phyloP scores from a whole-genome alignment of 108 stramenopile species.

The Thalassiosira profunda region DNA sequence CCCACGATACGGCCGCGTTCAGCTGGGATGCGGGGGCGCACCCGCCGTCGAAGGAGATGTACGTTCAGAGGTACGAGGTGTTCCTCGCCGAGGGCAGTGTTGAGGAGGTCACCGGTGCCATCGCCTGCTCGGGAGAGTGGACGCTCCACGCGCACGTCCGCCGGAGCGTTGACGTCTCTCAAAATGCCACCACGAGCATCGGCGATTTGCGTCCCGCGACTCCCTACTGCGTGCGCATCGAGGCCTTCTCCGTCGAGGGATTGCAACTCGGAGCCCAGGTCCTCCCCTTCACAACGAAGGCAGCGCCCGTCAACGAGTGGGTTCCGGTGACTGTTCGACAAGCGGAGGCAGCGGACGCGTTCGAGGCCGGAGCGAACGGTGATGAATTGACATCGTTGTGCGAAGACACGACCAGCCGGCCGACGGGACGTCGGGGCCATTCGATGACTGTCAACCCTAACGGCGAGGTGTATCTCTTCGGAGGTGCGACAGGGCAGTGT shows the following conservation, averaged over 20 bases:
- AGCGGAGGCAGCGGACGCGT: neutral
- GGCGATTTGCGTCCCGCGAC: no score
- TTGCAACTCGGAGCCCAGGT: no score
- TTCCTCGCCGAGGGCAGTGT: no score
- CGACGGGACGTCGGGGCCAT: conserved; percentile 36
- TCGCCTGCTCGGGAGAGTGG: no score
- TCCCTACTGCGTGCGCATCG: no score
- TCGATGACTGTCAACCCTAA: conserved; percentile 25
- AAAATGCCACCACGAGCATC: no score
- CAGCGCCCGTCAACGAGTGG: conserved; percentile 30
- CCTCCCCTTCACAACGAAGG: no score
- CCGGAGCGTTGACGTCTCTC: no score
- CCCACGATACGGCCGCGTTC: neutral
- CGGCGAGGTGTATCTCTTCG: conserved; percentile 43
- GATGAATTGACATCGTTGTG: conserved; percentile 16
- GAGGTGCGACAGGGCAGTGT: conserved; percentile 29
- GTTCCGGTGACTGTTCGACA: conserved; percentile 7
- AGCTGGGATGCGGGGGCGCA: neutral
- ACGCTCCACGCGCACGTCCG: no score
- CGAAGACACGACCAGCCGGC: conserved; percentile 12
- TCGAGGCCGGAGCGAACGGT: neutral
- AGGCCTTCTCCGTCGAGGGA: no score
- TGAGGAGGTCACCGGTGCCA: no score
- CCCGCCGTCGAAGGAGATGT: neutral
- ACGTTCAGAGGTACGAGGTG: no score